These are phyloP conservation scores for Gossypium mustelinum DNA, from an alignment of 345 rosid genomes.

Conservation along the genomic window DNA sequence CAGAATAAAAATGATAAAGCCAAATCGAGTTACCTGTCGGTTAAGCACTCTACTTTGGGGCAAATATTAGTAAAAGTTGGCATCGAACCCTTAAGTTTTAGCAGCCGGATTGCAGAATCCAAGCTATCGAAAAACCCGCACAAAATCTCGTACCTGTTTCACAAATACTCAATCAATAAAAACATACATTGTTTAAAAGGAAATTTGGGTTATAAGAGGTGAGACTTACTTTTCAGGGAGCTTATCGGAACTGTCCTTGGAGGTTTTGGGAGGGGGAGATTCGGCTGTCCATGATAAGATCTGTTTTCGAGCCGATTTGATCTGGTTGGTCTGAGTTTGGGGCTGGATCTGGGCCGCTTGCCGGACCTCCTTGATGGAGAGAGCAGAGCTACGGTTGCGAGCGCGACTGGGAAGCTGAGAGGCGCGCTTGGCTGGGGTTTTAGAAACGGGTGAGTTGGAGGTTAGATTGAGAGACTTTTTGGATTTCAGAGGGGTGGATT, in stretches of 20 bases:
- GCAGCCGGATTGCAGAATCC: constrained; percentile 50
- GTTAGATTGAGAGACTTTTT: constrained; percentile 25
- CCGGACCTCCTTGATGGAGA: constrained; percentile 53
- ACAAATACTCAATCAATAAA: not conserved
- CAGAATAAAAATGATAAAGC: not conserved
- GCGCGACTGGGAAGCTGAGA: constrained; percentile 30
- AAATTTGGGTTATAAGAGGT: not conserved
- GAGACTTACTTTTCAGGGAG: constrained; percentile 46
- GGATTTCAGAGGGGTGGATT: constrained; percentile 38
- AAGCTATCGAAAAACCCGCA: constrained; percentile 57
- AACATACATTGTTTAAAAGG: not conserved
- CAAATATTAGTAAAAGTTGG: constrained; percentile 50
- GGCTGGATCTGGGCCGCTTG: constrained; percentile 41
- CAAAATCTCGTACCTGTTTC: constrained; percentile 51
- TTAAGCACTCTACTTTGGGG: constrained; percentile 54
- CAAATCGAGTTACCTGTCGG: constrained; percentile 48
- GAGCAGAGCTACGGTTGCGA: constrained; percentile 45
- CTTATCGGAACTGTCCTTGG: constrained; percentile 10
- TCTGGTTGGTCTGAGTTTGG: constrained; percentile 20
- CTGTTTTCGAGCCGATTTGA: constrained; percentile 35
- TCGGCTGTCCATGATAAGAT: constrained; percentile 26
- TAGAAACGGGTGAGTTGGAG: constrained; percentile 22
- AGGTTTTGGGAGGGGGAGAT: constrained; percentile 13
- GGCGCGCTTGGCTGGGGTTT: constrained; percentile 52
- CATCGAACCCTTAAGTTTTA: constrained; percentile 49